Evolutionary conservation across 2,329 filamentous ascomycete genomes (phyloP).

Genomic region (Cercospora canescens): DNA sequence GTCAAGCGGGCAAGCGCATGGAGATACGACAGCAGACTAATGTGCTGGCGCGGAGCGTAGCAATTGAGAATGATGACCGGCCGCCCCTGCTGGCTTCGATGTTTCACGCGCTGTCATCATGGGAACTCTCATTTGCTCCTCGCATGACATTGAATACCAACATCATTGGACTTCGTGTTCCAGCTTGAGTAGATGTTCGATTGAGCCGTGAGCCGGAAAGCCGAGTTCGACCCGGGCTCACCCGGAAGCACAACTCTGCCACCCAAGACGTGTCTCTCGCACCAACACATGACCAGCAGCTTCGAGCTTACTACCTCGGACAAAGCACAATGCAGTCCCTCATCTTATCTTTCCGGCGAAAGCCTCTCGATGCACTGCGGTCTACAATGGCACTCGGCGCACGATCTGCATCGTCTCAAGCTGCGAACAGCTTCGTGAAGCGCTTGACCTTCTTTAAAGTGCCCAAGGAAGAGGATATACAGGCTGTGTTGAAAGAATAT

Average conservation of each 20-base stretch:
- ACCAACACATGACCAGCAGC: neutral
- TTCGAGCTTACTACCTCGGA: slow-evolving; percentile 1
- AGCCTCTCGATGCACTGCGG: neutral
- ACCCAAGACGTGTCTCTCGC: neutral
- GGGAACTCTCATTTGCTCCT: neutral
- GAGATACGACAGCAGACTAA: neutral
- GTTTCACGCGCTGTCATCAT: neutral
- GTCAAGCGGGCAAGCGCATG: neutral
- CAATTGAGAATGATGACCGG: neutral
- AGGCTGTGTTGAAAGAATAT: slow-evolving; percentile 47
- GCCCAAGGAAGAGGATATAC: slow-evolving; percentile 48
- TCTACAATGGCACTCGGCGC: neutral
- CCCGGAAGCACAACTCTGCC: neutral
- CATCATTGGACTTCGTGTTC: neutral
- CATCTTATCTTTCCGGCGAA: neutral
- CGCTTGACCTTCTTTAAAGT: slow-evolving; percentile 57
- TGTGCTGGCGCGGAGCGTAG: neutral
- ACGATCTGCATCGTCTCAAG: slow-evolving; percentile 18
- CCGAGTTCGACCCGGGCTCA: neutral
- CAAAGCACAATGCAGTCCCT: neutral
- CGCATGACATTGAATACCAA: neutral
- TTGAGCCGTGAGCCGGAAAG: neutral
- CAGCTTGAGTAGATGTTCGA: neutral
- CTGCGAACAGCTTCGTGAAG: slow-evolving; percentile 39
- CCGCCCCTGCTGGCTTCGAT: neutral